Conservation (phyloP, 371 early-diverging fungal genomes). For the Haplosporangium sp. region DNA sequence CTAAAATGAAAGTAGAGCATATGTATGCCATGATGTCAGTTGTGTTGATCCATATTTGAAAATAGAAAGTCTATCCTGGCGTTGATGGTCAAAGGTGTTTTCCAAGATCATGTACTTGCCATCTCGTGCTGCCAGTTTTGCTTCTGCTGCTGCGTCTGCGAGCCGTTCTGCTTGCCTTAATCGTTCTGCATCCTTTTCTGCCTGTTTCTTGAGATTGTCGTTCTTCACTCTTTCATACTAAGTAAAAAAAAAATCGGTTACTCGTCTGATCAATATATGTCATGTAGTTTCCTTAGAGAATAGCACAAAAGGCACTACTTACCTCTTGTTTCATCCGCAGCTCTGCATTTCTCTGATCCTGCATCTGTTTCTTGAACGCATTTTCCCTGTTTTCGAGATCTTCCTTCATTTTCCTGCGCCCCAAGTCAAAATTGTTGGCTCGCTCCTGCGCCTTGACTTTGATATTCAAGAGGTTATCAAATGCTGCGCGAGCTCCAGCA, state of each 20-base stretch:
- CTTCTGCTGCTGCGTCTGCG: constrained; percentile 17
- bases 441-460: constrained; percentile 48
- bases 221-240: constrained; percentile 41
- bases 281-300: not conserved
- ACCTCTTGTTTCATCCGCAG: constrained; percentile 42
- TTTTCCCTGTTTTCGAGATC: constrained; percentile 45
- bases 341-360: constrained; percentile 40
- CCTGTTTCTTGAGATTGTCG: constrained; percentile 33
- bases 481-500: constrained; percentile 49
- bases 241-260: not conserved
- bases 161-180: constrained; percentile 36
- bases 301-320: not conserved
- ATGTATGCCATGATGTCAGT: not conserved
- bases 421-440: constrained; percentile 38
- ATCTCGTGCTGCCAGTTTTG: constrained; percentile 24
- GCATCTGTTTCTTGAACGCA: constrained; percentile 44
- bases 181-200: constrained; percentile 39
- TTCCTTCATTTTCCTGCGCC: constrained; percentile 44
- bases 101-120: constrained; percentile 8
- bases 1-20: constrained; percentile 11
- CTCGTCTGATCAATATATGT: not conserved
- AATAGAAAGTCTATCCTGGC: not conserved
- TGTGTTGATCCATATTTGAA: not conserved
- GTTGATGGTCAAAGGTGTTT: not conserved
- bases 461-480: constrained; percentile 44